phyloP scores from a whole-genome alignment of 2,329 filamentous ascomycete genomes.

The Epichloe scottii region DNA sequence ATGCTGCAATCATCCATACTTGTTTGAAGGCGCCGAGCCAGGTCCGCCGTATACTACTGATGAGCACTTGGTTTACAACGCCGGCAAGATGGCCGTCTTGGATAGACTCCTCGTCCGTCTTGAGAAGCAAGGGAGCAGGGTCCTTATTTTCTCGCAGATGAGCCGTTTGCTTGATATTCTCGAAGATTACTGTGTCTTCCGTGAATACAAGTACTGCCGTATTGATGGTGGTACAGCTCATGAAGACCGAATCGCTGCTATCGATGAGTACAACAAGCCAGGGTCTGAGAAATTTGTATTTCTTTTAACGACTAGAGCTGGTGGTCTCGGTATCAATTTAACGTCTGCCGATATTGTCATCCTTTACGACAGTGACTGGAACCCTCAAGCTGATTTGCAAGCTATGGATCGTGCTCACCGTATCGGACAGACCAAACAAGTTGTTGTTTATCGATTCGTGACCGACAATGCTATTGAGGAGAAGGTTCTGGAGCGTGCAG shows the following conservation, averaged over 20 bases:
- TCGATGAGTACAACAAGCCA: constrained; percentile 96
- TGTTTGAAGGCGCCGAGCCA: constrained; percentile 94
- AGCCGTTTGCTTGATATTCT: constrained; percentile 92
- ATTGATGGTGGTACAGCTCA: constrained; percentile 96
- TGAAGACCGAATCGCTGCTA: constrained; percentile 92
- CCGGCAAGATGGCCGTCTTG: constrained; percentile 94
- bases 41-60: constrained; percentile 97
- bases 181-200: constrained; percentile 96
- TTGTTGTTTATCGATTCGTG: constrained; percentile 90
- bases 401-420: constrained; percentile 98
- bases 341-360: constrained; percentile 93
- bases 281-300: constrained; percentile 96
- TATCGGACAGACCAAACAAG: constrained; percentile 97
- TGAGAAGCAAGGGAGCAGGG: constrained; percentile 75
- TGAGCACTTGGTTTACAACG: constrained; percentile 85
- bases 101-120: constrained; percentile 82
- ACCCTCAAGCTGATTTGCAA: constrained; percentile 93
- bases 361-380: constrained; percentile 97
- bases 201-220: constrained; percentile 88
- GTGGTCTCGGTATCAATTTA: constrained; percentile 92
- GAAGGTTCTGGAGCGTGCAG: constrained; percentile 91
- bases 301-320: constrained; percentile 85
- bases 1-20: constrained; percentile 96
- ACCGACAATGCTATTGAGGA: constrained; percentile 98
- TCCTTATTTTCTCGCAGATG: constrained; percentile 99